Conservation (phyloP, 495 filamentous ascomycete species). For the Aspergillus panamensis region DNA sequence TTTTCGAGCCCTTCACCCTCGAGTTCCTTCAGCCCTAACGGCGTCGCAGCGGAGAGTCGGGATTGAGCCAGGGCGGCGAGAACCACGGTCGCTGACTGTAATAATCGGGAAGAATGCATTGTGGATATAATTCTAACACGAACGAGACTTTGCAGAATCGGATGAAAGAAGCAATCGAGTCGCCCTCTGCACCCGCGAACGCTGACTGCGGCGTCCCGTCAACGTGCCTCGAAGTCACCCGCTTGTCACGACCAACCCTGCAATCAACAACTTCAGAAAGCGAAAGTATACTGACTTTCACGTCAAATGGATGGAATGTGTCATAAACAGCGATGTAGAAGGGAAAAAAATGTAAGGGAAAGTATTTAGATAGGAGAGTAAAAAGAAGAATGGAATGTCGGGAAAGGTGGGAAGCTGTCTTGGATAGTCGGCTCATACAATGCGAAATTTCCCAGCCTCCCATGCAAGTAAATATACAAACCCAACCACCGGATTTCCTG, state of each 20-base stretch:
- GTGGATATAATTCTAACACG: constrained; percentile 7
- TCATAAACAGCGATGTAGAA: neutral
- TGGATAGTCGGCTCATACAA: neutral
- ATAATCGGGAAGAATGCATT: constrained; percentile 31
- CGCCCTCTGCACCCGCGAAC: constrained; percentile 8
- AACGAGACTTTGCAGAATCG: neutral
- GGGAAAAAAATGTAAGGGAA: constrained; percentile 2
- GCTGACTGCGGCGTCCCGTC: constrained; percentile 11
- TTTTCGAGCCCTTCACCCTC: constrained; percentile 34
- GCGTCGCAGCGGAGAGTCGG: constrained; percentile 38
- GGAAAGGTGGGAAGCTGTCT: constrained; percentile 1
- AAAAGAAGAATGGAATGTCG: constrained; percentile 16
- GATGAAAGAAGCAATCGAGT: neutral
- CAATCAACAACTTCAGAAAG: constrained; percentile 1
- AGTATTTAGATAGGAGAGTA: constrained; percentile 12
- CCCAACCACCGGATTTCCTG: constrained; percentile 48
- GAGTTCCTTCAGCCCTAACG: constrained; percentile 16
- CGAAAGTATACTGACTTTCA: neutral
- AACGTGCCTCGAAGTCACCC: constrained; percentile 6
- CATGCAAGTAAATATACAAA: constrained; percentile 21
- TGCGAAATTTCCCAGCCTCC: constrained; percentile 34
- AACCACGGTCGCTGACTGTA: constrained; percentile 28
- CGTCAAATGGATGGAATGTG: constrained; percentile 9
- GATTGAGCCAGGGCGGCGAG: constrained; percentile 27
- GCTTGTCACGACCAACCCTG: neutral